Percentiles rank a stretch among this genome's conserved stretches.
These are phyloP conservation scores for Boechera stricta DNA, from an alignment of 345 rosid genomes.

Conservation along the genomic window DNA sequence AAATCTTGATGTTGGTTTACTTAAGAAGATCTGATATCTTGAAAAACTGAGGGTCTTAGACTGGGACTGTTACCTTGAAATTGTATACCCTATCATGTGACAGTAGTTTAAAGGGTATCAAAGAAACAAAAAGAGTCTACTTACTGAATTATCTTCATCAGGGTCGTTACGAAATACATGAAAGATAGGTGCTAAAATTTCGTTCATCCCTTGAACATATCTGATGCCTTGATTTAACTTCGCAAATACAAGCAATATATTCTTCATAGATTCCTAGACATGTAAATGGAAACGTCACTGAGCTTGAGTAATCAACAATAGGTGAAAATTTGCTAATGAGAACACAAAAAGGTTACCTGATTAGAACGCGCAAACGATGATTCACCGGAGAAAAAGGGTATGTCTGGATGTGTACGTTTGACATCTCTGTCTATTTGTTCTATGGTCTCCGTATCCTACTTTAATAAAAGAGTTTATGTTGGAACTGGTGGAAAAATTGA, in stretches of 20 bases:
- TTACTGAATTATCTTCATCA: constrained; percentile 81
- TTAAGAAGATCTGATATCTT: background rate
- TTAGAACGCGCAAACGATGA: constrained; percentile 72
- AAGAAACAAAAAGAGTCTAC: constrained; percentile 35
- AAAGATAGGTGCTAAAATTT: constrained; percentile 87
- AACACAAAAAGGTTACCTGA: constrained; percentile 61
- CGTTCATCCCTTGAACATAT: constrained; percentile 99
- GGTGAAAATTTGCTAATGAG: constrained; percentile 15
- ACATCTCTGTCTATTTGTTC: constrained; percentile 99
- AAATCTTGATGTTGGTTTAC: background rate
- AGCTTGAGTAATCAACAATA: constrained; percentile 32
- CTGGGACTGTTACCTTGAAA: constrained; percentile 10
- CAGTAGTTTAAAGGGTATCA: constrained; percentile 5
- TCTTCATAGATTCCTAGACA: constrained; percentile 88
- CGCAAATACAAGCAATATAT: constrained; percentile 82
- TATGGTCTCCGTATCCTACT: constrained; percentile 83
- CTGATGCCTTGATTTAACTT: constrained; percentile 98
- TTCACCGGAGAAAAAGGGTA: constrained; percentile 91
- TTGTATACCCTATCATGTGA: constrained; percentile 14
- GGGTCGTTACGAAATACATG: constrained; percentile 89
- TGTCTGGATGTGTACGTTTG: constrained; percentile 95
- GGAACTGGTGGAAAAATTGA: constrained; percentile 11
- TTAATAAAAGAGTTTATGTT: constrained; percentile 18
- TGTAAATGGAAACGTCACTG: constrained; percentile 29
- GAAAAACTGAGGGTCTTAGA: constrained; percentile 6